Conservation (phyloP, 2,329 filamentous ascomycete genomes). For the Laburnicola sp. region DNA sequence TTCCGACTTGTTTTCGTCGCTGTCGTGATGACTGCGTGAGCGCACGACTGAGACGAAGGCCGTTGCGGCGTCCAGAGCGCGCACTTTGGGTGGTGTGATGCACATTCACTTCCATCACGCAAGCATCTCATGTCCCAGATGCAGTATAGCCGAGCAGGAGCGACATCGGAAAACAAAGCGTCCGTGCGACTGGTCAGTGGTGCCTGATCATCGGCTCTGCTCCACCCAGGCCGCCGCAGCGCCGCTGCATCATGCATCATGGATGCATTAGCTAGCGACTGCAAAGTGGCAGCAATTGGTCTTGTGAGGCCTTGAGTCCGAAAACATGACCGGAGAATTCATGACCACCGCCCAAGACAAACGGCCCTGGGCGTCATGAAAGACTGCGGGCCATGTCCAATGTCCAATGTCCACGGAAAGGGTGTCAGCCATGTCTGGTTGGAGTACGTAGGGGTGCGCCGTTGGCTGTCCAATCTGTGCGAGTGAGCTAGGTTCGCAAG, state of each 20-base stretch:
- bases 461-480: background rate
- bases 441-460: background rate
- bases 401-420: background rate
- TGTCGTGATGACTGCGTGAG: background rate
- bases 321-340: constrained; percentile 4
- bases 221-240: no score
- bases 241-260: background rate
- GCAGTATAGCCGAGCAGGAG: constrained; percentile 6
- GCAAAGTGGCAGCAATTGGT: background rate
- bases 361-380: background rate
- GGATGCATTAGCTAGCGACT: background rate
- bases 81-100: constrained; percentile 1
- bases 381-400: background rate
- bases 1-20: constrained; percentile 2
- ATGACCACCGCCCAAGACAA: background rate
- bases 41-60: background rate
- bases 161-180: constrained; percentile 11
- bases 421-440: no score
- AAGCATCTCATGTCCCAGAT: no score
- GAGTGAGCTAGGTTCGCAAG: constrained; percentile 1
- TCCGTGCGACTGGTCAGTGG: constrained; percentile 5
- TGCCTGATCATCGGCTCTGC: constrained; percentile 16
- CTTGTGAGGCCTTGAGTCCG: background rate
- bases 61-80: background rate
- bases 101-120: background rate